Evolutionary conservation across 352 stramenopile genomes (phyloP).

Genomic region (Pythium dissimile): DNA sequence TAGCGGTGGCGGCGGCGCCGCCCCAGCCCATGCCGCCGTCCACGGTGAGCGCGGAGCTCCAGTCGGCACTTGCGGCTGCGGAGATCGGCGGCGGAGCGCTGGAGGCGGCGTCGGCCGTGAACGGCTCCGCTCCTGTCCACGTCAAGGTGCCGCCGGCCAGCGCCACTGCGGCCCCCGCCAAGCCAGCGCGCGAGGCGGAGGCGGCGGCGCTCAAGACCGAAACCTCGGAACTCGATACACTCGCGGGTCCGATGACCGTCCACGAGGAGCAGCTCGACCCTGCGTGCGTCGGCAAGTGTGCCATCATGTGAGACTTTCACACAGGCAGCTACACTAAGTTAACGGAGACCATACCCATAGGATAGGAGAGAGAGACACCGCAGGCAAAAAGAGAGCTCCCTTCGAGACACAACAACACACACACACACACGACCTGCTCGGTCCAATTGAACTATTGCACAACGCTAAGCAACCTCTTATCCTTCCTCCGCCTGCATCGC

Average conservation of each 20-base stretch:
- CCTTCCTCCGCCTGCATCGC: constrained; percentile 4
- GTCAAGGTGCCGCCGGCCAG: constrained; percentile 9
- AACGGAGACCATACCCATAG: background rate
- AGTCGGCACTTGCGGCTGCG: constrained; percentile 11
- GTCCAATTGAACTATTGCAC: too few species aligned
- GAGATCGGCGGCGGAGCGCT: constrained; percentile 10
- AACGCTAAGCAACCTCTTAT: background rate
- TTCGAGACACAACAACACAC: too few species aligned
- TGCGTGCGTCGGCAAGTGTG: constrained; percentile 42
- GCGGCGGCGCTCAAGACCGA: background rate
- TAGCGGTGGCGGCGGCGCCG: background rate
- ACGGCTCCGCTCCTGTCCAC: constrained; percentile 19
- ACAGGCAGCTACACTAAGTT: background rate
- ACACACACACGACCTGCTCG: too few species aligned
- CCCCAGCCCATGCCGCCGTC: background rate
- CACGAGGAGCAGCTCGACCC: constrained; percentile 36
- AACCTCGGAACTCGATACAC: constrained; percentile 3
- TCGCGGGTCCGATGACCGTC: background rate
- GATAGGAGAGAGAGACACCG: too few species aligned
- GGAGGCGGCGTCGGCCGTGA: background rate
- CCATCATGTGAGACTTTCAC: constrained; percentile 40
- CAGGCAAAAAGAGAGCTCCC: too few species aligned
- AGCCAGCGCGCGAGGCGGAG: background rate
- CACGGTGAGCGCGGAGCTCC: constrained; percentile 1
- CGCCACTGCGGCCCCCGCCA: background rate